Conservation (phyloP, 768 basidiomycete genomes). For the Mycena kentingensis region DNA sequence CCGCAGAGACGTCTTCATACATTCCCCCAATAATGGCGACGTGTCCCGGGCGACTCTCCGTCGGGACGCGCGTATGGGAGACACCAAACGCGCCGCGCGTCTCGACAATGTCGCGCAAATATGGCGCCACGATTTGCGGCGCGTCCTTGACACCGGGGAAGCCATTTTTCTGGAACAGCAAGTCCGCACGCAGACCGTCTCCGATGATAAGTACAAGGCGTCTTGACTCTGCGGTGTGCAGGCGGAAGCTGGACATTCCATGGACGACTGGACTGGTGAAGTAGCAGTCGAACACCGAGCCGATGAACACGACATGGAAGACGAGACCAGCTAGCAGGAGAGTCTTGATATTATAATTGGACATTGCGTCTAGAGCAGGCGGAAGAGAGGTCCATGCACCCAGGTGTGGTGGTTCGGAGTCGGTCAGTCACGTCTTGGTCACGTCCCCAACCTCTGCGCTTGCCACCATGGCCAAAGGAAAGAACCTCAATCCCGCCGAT, state of each 20-base stretch:
- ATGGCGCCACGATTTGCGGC: slow-evolving; percentile 68
- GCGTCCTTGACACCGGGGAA: slow-evolving; percentile 54
- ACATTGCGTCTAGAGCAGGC: slow-evolving; percentile 10
- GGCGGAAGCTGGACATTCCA: slow-evolving; percentile 65
- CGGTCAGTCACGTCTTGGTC: background rate
- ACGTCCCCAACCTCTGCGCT: background rate
- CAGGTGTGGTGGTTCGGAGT: no score
- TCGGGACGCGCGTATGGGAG: slow-evolving; percentile 85
- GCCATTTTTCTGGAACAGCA: slow-evolving; percentile 65
- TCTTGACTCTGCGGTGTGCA: slow-evolving; percentile 55
- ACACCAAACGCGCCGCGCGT: slow-evolving; percentile 77
- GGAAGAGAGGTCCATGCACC: no score
- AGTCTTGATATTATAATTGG: slow-evolving; percentile 40
- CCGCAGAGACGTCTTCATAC: slow-evolving; percentile 90
- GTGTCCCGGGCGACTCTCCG: slow-evolving; percentile 86
- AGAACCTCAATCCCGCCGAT: slow-evolving; percentile 91
- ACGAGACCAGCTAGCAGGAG: slow-evolving; percentile 68
- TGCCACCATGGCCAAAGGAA: slow-evolving; percentile 75
- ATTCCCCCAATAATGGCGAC: slow-evolving; percentile 89
- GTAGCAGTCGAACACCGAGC: slow-evolving; percentile 80
- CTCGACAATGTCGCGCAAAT: slow-evolving; percentile 68
- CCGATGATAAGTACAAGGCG: slow-evolving; percentile 81
- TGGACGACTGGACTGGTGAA: slow-evolving; percentile 82
- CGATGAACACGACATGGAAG: slow-evolving; percentile 75
- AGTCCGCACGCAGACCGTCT: slow-evolving; percentile 83